Percentiles rank a stretch among this genome's conserved stretches.
phyloP scores from a whole-genome alignment of 1,139 yeast genomes.

The Candida glucosophila region DNA sequence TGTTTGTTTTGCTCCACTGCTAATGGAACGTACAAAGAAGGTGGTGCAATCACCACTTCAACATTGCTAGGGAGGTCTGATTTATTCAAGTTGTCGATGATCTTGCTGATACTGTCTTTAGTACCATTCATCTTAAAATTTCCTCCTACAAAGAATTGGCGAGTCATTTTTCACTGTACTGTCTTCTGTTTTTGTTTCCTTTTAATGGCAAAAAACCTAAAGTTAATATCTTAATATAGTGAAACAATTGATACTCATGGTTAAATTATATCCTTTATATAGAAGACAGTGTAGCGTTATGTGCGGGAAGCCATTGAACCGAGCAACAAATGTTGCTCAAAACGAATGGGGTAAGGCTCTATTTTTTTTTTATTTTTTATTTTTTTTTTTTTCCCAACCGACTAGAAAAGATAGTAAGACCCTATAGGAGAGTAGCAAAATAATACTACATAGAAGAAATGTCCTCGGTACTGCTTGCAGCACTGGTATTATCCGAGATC shows the following conservation, averaged over 20 bases:
- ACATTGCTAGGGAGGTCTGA: constrained; percentile 66
- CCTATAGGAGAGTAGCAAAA: too few relatives aligned
- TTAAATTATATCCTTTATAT: too few relatives aligned
- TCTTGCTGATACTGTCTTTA: constrained; percentile 72
- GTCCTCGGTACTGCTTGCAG: too few relatives aligned
- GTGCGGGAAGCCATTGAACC: too few relatives aligned
- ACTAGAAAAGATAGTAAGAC: neutral
- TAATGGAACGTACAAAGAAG: constrained; percentile 81
- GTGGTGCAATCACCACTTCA: constrained; percentile 94
- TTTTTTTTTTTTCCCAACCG: neutral
- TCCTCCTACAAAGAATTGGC: constrained; percentile 96
- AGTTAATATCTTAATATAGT: too few relatives aligned
- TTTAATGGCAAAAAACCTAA: neutral
- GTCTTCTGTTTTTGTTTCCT: constrained; percentile 2
- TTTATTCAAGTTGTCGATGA: constrained; percentile 74
- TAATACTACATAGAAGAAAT: too few relatives aligned
- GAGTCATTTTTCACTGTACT: constrained; percentile 43
- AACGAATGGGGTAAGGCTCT: neutral
- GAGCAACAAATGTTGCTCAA: too few relatives aligned
- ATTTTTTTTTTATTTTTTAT: too few relatives aligned
- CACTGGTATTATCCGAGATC: too few relatives aligned
- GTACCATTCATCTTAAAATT: constrained; percentile 99
- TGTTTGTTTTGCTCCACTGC: constrained; percentile 65
- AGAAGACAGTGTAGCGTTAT: too few relatives aligned
- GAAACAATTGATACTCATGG: too few relatives aligned